These are phyloP conservation scores for Trichoderma atrobrunneum DNA, from an alignment of 2,329 filamentous ascomycete species.

Conservation along the genomic window DNA sequence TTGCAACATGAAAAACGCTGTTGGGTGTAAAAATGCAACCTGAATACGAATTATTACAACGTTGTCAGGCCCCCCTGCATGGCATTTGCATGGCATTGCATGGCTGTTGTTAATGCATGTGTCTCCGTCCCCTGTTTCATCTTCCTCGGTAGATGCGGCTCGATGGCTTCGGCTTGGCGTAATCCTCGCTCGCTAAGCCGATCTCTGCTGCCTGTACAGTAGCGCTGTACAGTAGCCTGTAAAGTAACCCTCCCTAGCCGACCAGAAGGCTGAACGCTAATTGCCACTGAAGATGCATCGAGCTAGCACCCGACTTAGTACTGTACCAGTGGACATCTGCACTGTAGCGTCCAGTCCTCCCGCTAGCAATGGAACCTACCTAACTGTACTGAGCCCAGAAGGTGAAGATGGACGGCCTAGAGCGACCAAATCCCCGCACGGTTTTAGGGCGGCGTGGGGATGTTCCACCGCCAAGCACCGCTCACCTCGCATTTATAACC, in stretches of 20 bases:
- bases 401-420: not conserved
- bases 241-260: not conserved
- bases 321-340: too few relatives aligned
- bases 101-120: not conserved
- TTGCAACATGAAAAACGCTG: not conserved
- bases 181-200: not conserved
- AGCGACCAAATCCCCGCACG: not conserved
- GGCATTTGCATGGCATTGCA: not conserved
- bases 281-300: not conserved
- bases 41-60: not conserved
- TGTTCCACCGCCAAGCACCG: not conserved
- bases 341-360: not conserved
- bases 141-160: not conserved
- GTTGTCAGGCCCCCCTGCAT: not conserved
- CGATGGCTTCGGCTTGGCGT: not conserved
- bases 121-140: not conserved
- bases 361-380: not conserved
- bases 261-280: not conserved
- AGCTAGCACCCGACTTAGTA: not conserved
- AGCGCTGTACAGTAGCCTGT: not conserved
- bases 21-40: not conserved
- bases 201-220: not conserved
- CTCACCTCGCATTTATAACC: conserved; percentile 12
- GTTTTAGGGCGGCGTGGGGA: not conserved
- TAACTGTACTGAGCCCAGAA: too few relatives aligned